Base-by-base conservation (phyloP, 2,329 filamentous ascomycete genomes). In the Phyllosticta citrichinensis region DNA sequence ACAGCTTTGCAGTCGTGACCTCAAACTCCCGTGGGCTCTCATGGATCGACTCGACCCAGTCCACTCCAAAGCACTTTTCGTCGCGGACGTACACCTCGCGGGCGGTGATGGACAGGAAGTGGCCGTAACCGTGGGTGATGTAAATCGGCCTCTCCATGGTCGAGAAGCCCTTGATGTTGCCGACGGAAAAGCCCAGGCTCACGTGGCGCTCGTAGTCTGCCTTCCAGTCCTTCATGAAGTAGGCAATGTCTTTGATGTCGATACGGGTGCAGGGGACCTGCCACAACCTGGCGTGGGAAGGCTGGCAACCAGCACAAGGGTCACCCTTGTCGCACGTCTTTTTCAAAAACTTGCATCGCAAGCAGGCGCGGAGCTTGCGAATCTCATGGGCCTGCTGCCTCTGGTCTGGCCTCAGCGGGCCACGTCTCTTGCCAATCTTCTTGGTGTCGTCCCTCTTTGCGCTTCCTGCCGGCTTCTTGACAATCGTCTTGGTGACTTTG, bases 181-280 rank as follows among this genome's bases (percentile, higher is more conserved):
- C 92, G 56, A 96, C 88, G 1, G 91, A 95, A 72, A 97, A 91
- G 60, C 89, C 90, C 62, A 89, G 85, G 65, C 85, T 88, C 67
- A 94, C 84, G 72, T 97, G 92, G 67, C 91, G 87, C 77, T 96
- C 91, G 69, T 94, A 96, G 74, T 97, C 93, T 53, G 91, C 92
- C 56, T 93, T 96, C 92, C 92, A 97, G 75, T 97, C 93, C 81
- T 97, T 97, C 89, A 97, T 94, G 80, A 97, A 97, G 76, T 95
- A 96, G 52, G 86, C 89, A 69, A 97, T 96, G 70, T 97, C 93
- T 82, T 96, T 97, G 81, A 97, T 97, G 75, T 97, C 93, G 70
- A 97, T 96, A 64, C 93, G 89, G 51, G 93, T 97, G 81, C 93
- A 97, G 63, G 93, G 93, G 53, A 97, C 93, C 77, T 97, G 92